These are phyloP conservation scores for Cadophora gregata DNA, from an alignment of 2,329 filamentous ascomycete species.

Conservation along the genomic window DNA sequence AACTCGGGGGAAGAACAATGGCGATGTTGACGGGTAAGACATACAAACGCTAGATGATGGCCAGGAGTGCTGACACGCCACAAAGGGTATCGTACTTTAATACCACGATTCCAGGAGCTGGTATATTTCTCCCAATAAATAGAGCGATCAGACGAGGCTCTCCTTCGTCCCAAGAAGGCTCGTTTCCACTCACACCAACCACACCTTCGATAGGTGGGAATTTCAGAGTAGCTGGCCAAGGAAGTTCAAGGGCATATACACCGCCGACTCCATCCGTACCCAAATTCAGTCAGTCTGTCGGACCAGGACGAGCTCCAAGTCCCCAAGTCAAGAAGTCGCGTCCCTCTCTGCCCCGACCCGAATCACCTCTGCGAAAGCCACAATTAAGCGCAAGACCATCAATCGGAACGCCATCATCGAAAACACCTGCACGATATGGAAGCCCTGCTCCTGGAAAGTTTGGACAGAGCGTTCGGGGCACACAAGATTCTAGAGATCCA, in stretches of 20 bases:
- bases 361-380: conserved; percentile 79
- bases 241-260: conserved; percentile 62
- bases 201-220: conserved; percentile 61
- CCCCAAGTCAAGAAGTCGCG: conserved; percentile 75
- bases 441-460: conserved; percentile 68
- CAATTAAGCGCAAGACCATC: conserved; percentile 64
- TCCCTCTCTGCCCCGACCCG: conserved; percentile 83
- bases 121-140: conserved; percentile 89
- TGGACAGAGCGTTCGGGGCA: conserved; percentile 67
- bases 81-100: conserved; percentile 77
- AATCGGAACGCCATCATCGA: conserved; percentile 55
- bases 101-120: conserved; percentile 78
- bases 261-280: conserved; percentile 69
- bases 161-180: conserved; percentile 56
- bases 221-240: conserved; percentile 49
- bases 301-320: conserved; percentile 71
- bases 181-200: conserved; percentile 70
- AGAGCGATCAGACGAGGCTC: conserved; percentile 76
- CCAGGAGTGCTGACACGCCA: conserved; percentile 36
- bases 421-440: conserved; percentile 62
- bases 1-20: conserved; percentile 87
- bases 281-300: conserved; percentile 89
- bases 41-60: conserved; percentile 35
- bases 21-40: conserved; percentile 90
- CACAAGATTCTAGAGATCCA: conserved; percentile 59